Evolutionary conservation across 169 alveolate species (phyloP), one percentile per base, ranked within the genome.

Genomic region (Theileria equi): DNA sequence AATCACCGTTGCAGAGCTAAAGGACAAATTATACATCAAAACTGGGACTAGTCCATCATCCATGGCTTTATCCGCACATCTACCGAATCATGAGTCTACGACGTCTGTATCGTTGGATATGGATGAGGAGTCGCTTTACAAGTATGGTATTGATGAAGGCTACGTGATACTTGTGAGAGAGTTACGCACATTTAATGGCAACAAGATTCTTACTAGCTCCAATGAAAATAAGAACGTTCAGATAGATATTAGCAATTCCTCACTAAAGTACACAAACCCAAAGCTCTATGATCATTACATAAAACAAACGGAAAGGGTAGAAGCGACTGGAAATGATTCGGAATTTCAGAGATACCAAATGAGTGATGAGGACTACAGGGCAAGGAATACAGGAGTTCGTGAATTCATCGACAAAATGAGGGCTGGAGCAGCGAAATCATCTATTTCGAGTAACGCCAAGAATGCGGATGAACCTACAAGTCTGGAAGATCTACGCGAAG

Each of bases 341-440:
- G 38, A 23, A n/a, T 81, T 76, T 31, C 38, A 76, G 59, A 83
- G 82, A 70, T 92, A 89, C 70, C 74, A 71, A 44, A 91, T 94
- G 68, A 82, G 93, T 8, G 97, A 94, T 25, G 96, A 94, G 49
- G 94, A 88, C 36, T 94, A 94, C 76, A 81, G 65, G 48, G 73
- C 84, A 38, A 80, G 96, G 26, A 91, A 71, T 13, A 85, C 71
- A 23, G 91, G 87, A 29, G 61, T 92, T 36, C 63, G 96, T 49
- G 82, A 78, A 29, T 94, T 92, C 77, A 82, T 88, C 43, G 73
- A 71, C 64, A 72, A 84, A 40, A 35, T 74, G 55, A 54, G 83
- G 32, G 38, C 44, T 21, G 40, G 44, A 32, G 31, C 45, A 34
- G 73, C 38, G n/a, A 52, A 8, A 7, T 28, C 10, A 23, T 5